Evolutionary conservation across 202 grass and related monocot genomes (phyloP), one percentile per base, ranked within the genome.

Genomic region (Panicum virgatum): DNA sequence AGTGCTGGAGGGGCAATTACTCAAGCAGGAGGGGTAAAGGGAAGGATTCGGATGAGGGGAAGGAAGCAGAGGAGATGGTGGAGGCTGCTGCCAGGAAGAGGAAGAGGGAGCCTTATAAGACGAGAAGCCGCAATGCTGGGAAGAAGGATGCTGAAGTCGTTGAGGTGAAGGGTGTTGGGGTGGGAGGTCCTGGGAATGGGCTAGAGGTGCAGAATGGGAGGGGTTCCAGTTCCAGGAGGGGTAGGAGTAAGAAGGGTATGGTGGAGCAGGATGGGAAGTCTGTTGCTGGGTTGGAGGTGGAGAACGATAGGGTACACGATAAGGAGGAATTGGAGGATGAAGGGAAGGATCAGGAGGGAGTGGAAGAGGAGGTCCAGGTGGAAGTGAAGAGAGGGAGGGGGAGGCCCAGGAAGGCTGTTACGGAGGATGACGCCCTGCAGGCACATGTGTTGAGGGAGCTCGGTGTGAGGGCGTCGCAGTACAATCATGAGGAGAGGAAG

Each of bases 401-500:
- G 48, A 83, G 88, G 77, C 56, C 80, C 30, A 81, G 84, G 78
- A 91, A 90, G 90, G 30, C 37, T 51, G 80, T 79, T 77, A 53
- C 64, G 18, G 82, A 80, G 6, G 82, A 54, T 8, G 76, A 67
- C 69, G 39, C 87, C 37, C 43, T 62, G 12, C 84, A 93, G 82
- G 82, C 82, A 47, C 53, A 58, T 27, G 54, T 73, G 9, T 48
- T 83, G 75, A 90, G 78, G 37, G 88, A 90, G 12, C 82, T 90
- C 0, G 79, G 85, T 50, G 76, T 83, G 45, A 88, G 77, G 52
- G 85, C 78, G 0, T 91, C 87, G 1, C 89, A 88, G 47, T 84
- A 92, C 46, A 89, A 36, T 46, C 82, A 85, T 23, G 89, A 88
- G 53, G 94, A 97, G 50, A 94, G 91, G 78, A 90, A 91, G 82